Evolutionary conservation across 1,284 basidiomycete genomes (phyloP).

Genomic region (Ustilago cynodontis): DNA sequence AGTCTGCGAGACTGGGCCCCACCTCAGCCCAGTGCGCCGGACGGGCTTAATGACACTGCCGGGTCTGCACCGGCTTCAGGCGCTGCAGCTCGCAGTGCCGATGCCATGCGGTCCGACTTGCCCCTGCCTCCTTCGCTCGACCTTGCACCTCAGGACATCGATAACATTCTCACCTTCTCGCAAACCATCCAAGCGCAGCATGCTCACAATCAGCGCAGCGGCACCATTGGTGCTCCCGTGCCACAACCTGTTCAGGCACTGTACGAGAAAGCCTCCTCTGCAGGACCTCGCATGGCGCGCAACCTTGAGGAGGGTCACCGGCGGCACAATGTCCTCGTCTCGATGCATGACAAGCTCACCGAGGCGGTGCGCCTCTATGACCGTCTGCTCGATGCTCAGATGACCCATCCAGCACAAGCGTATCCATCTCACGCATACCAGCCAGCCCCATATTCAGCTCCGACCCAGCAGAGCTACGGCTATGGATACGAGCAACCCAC

Average conservation of each 20-base stretch:
- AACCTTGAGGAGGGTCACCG: slow-evolving; percentile 86
- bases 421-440: slow-evolving; percentile 22
- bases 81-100: not conserved
- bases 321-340: slow-evolving; percentile 86
- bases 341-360: slow-evolving; percentile 93
- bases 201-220: slow-evolving; percentile 47
- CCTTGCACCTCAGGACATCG: slow-evolving; percentile 61
- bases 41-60: slow-evolving; percentile 32
- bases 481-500: slow-evolving; percentile 24
- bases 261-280: slow-evolving; percentile 83
- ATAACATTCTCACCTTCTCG: slow-evolving; percentile 66
- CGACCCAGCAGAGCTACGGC: slow-evolving; percentile 17
- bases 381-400: slow-evolving; percentile 84
- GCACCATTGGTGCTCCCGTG: slow-evolving; percentile 33
- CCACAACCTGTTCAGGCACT: slow-evolving; percentile 73
- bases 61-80: slow-evolving; percentile 14
- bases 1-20: slow-evolving; percentile 79
- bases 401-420: slow-evolving; percentile 68
- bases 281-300: slow-evolving; percentile 85
- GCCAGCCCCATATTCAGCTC: slow-evolving; percentile 9
- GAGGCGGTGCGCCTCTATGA: slow-evolving; percentile 92
- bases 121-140: slow-evolving; percentile 63
- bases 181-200: slow-evolving; percentile 59
- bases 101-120: slow-evolving; percentile 20
- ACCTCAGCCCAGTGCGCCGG: slow-evolving; percentile 60